Evolutionary conservation across 192 early-diverging fungal genomes (phyloP), one percentile per base, ranked within the genome.

Genomic region (Backusella circina): DNA sequence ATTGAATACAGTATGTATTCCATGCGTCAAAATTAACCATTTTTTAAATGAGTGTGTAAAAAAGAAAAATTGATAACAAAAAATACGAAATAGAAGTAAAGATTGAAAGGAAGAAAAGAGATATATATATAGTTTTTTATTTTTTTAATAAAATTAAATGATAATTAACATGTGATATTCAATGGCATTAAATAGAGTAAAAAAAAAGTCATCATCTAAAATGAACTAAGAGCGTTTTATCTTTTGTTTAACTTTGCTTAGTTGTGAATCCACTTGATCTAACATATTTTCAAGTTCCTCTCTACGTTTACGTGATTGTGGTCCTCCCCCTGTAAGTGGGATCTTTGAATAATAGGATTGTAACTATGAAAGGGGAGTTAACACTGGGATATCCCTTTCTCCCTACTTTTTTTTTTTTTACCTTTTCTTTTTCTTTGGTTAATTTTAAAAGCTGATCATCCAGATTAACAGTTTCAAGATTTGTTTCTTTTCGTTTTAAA

Each of bases 321-420:
- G 84, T 31, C 86, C 86, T 15, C 86, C 84, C 66, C 86, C 86
- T 1, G 83, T 74, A 30, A 88, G 77, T 7, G 86, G 86, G 15
- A 88, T 85, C 72, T 85, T 85, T 67, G 79, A 80, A 71, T 86
- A 75, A 74, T 83, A 79, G 8, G 84, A 84, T 72, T 86, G 83
- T 5, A 88, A 75, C 82, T 87, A 75, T 21, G 36, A 71, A 50
- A 33, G 65, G 32, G 30, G 15, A 64, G 32, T 71, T 30, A 67
- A 23, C 51, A 32, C 41, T 31, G 18, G 21, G 23, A 65, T 33
- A 57, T 28, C 23, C 23, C 23, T 26, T 57, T 23, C 12, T 73
- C 15, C 32, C 28, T 0, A 16, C 16, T 33, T 32, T 73, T 44
- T 57, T 57, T 39, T 73, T 64, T 5, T 31, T 15, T 38, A 69